Percentiles rank a stretch among this genome's conserved stretches.
These are phyloP conservation scores for Leccinellum rugosiceps DNA, from an alignment of 768 basidiomycete genomes.

Conservation along the genomic window DNA sequence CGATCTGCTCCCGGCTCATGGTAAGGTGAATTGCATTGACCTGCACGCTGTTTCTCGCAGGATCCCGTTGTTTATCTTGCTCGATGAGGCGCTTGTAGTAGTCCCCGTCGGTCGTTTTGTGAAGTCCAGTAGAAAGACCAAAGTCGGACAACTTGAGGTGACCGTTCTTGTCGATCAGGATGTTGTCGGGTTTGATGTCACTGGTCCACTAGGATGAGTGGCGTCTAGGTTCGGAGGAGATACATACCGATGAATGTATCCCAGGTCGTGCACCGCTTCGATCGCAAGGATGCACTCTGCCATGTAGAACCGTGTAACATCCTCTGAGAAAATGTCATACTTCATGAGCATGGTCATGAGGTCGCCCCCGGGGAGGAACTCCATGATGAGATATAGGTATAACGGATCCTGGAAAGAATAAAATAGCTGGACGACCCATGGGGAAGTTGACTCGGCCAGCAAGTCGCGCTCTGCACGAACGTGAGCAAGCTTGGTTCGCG, in stretches of 20 bases:
- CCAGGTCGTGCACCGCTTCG: slow-evolving; percentile 97
- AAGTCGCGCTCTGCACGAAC: slow-evolving; percentile 97
- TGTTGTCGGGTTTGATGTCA: slow-evolving; percentile 99
- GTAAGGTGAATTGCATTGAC: slow-evolving; percentile 97
- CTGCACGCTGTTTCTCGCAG: slow-evolving; percentile 91
- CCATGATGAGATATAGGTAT: slow-evolving; percentile 98
- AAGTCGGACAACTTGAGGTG: slow-evolving; percentile 99
- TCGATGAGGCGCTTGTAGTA: slow-evolving; percentile 93
- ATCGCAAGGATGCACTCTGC: slow-evolving; percentile 98
- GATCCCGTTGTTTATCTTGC: slow-evolving; percentile 58
- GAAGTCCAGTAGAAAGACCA: slow-evolving; percentile 95
- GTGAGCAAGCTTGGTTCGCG: slow-evolving; percentile 74
- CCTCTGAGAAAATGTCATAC: slow-evolving; percentile 98
- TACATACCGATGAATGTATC: slow-evolving; percentile 93
- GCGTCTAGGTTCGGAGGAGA: not conserved
- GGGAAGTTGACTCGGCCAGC: slow-evolving; percentile 91
- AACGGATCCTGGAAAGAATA: slow-evolving; percentile 97
- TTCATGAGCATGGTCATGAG: slow-evolving; percentile 99
- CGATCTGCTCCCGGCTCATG: slow-evolving; percentile 95
- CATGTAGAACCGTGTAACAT: slow-evolving; percentile 98
- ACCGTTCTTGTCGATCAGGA: slow-evolving; percentile 94
- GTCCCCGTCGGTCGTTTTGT: slow-evolving; percentile 92
- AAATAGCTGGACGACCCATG: slow-evolving; percentile 97
- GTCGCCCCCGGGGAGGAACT: slow-evolving; percentile 89
- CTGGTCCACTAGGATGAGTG: slow-evolving; percentile 39